Evolutionary conservation across 169 alveolate species (phyloP).

Genomic region (Hammondia hammondi): DNA sequence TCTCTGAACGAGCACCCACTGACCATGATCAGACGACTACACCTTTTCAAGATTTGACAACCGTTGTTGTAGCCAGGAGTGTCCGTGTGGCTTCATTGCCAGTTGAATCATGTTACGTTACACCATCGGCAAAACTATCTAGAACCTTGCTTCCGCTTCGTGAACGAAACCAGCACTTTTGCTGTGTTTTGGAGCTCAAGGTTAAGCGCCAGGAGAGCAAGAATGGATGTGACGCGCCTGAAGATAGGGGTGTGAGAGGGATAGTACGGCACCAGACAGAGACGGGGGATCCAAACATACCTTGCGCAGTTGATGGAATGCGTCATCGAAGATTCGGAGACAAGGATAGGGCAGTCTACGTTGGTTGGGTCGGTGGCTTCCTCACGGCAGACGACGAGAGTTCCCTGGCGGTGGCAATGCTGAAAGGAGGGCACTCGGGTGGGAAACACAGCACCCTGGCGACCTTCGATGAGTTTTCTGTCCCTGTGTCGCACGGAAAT

Average conservation of each 20-base stretch:
- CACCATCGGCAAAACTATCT: background rate
- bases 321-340: too few species aligned
- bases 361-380: conserved; percentile 40
- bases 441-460: background rate
- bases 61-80: background rate
- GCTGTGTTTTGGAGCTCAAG: background rate
- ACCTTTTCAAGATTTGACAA: background rate
- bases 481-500: background rate
- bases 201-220: background rate
- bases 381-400: background rate
- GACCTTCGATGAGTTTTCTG: background rate
- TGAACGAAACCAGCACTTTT: conserved; percentile 16
- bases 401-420: background rate
- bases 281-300: background rate
- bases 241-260: background rate
- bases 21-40: background rate
- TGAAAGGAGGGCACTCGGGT: background rate
- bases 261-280: background rate
- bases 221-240: background rate
- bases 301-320: background rate
- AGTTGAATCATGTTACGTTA: conserved; percentile 1
- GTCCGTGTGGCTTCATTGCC: background rate
- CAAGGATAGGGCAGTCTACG: background rate
- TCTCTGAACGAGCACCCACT: background rate
- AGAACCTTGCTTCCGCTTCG: background rate